Evolutionary conservation across 1,139 yeast genomes (phyloP).

Genomic region (Meyerozyma elateridarum): DNA sequence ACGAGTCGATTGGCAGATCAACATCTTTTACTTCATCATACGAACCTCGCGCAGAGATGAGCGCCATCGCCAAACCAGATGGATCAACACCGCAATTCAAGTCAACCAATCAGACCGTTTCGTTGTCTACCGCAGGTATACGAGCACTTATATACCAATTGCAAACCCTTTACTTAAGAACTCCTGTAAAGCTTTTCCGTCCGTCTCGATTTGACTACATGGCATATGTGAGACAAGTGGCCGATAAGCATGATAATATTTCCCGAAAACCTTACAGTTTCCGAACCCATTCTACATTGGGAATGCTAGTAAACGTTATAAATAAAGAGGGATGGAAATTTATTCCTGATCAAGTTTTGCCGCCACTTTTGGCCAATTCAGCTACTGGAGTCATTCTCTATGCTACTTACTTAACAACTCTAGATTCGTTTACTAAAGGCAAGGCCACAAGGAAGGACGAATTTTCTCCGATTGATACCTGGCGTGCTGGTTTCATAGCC

Average conservation of each 20-base stretch:
- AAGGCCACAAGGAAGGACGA: conserved; percentile 12
- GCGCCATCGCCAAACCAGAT: too few relatives aligned
- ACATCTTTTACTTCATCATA: too few relatives aligned
- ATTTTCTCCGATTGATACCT: conserved; percentile 49
- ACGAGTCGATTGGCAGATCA: too few relatives aligned
- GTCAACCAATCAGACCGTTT: conserved; percentile 29
- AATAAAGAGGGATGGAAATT: conserved; percentile 81
- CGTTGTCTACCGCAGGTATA: conserved; percentile 70
- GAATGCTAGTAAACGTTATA: conserved; percentile 66
- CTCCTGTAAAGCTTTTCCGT: conserved; percentile 80
- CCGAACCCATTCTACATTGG: conserved; percentile 72
- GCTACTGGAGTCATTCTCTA: conserved; percentile 82
- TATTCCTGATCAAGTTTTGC: conserved; percentile 77
- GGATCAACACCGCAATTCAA: conserved; percentile 3
- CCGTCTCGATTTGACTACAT: conserved; percentile 88
- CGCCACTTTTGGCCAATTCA: conserved; percentile 84
- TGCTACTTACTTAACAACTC: conserved; percentile 64
- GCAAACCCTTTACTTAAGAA: conserved; percentile 71
- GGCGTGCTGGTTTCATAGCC: conserved; percentile 79
- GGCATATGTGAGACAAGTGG: conserved; percentile 57
- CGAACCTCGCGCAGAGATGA: too few relatives aligned
- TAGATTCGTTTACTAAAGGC: conserved; percentile 25
- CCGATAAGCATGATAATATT: conserved; percentile 43
- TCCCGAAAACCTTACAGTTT: conserved; percentile 58
- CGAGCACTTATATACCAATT: conserved; percentile 80